Base-by-base conservation (phyloP, 1,284 basidiomycete genomes). In the Ustilago crameri region DNA sequence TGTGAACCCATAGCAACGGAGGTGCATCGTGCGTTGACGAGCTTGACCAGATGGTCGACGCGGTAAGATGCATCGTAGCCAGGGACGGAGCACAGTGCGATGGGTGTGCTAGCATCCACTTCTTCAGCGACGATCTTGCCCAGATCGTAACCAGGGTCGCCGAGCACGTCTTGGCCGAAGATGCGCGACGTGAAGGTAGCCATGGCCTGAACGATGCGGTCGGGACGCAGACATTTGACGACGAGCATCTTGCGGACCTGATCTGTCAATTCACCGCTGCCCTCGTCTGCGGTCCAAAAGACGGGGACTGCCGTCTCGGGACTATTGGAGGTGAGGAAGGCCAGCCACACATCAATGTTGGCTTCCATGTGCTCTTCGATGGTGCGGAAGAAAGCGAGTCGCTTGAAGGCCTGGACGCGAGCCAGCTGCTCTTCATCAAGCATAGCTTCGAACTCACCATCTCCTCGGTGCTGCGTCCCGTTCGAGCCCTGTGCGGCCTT, bases 221-320 rank as follows among this genome's bases (percentile, higher is more conserved):
- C 94, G 14, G 94, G 93, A 27, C 94, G 88, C 79, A 95, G 86
- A 82, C 92, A 94, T 83, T 95, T 95, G 84, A 96, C 87, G 58
- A 96, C 85, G 24, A 93, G 85, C 71, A 93, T 86, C 17, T 88
- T 87, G 30, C 92, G 90, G 50, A 94, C 87, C 9, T 90, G 89
- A 68, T 90, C 88, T 32, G 90, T 84, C 51, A 90, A 44, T 5
- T 63, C 61, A 20, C 37, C 49, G 20, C 50, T 44, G 3, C 41
- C 45, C 90, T 26, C 79, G 44, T 75, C 79, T 3, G 55, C 56
- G 0, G 76, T 88, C 92, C 93, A 95, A 50, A 66, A 91, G 88
- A 51, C 51, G 1, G 84, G 94, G 15, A 94, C 88, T 4, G 81
- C 83, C 9, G 84, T 83, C 83, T 97, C 95, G 0, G 95, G 93